Evolutionary conservation across 2,329 filamentous ascomycete species (phyloP), one percentile per base, ranked within the genome.

Genomic region (Trichoderma sp.): DNA sequence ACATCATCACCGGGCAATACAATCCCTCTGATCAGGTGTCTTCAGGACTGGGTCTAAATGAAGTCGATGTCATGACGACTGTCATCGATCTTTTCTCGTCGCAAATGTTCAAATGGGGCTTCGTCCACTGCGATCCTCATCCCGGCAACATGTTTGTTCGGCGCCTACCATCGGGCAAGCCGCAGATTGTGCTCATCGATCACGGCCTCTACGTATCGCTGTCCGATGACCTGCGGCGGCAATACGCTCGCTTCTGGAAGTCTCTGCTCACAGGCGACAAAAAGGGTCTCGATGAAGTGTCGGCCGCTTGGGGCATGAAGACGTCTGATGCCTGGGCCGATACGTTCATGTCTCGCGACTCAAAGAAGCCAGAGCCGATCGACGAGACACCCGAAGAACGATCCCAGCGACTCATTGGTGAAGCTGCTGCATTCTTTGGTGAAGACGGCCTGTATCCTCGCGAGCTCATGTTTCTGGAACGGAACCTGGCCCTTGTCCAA

Each of bases 91-190:
- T 65, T 6, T 65, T 65, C 39, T 65, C 63, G 5, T 65, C 63
- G 19, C 63, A 65, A 54, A 65, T 65, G 63, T 65, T 65, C 47
- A 59, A 65, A 65, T 65, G 56, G 63, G 63, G 63, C 1, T 65
- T 65, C 21, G 63, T 65, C 2, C 63, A 65, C 34, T 65, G 63
- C 21, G 63, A 65, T 19, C 63, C 63, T 24, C 63, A 65, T n/a
- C 63, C 63, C 0, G 63, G 63, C 17, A 65, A 65, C 24, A 65
- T 65, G 47, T 65, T 65, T 17, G 63, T 65, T 15, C 63, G 63
- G 4, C 63, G 63, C 21, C 56, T 65, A 3, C 44, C 63, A 3
- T 45, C 55, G 0, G 63, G 63, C 9, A 61, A 52, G 26, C 63
- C 63, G 4, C 55, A 65, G 19, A 54, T 65, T n/a, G 55, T 65